Conservation (phyloP, 768 basidiomycete species). For the Suillus decipiens region DNA sequence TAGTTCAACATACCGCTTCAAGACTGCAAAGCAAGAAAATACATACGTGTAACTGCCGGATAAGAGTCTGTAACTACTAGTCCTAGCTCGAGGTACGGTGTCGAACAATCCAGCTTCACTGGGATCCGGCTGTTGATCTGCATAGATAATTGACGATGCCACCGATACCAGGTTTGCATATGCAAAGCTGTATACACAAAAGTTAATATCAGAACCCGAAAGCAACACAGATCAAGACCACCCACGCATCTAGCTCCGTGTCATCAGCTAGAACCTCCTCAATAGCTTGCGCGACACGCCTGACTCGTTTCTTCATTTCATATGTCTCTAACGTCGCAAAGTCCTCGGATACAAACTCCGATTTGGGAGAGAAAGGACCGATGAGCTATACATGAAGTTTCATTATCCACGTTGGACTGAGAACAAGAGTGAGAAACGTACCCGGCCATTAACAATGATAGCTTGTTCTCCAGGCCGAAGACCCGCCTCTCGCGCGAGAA, state of each 20-base stretch:
- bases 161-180: slow-evolving; percentile 63
- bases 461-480: slow-evolving; percentile 61
- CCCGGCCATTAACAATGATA: slow-evolving; percentile 82
- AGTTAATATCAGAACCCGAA: slow-evolving; percentile 7
- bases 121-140: slow-evolving; percentile 70
- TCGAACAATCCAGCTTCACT: slow-evolving; percentile 76
- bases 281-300: slow-evolving; percentile 69
- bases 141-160: slow-evolving; percentile 70
- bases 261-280: slow-evolving; percentile 47
- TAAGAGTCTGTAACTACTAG: slow-evolving; percentile 59
- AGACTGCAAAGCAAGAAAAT: not conserved
- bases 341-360: slow-evolving; percentile 69
- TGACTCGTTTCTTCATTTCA: slow-evolving; percentile 71
- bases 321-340: slow-evolving; percentile 70
- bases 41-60: slow-evolving; percentile 67
- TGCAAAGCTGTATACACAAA: slow-evolving; percentile 42
- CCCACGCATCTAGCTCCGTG: slow-evolving; percentile 45
- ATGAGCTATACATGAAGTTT: slow-evolving; percentile 55
- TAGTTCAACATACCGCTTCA: slow-evolving; percentile 8
- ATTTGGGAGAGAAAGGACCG: slow-evolving; percentile 58
- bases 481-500: slow-evolving; percentile 57
- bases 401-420: slow-evolving; percentile 9
- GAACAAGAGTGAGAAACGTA: slow-evolving; percentile 38
- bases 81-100: slow-evolving; percentile 57
- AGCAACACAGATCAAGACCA: slow-evolving; percentile 10